A percentile compares a stretch with the other conserved stretches of the same genome.
These are phyloP conservation scores for Podospora anserina DNA, from an alignment of 495 filamentous ascomycete genomes.

Conservation along the genomic window DNA sequence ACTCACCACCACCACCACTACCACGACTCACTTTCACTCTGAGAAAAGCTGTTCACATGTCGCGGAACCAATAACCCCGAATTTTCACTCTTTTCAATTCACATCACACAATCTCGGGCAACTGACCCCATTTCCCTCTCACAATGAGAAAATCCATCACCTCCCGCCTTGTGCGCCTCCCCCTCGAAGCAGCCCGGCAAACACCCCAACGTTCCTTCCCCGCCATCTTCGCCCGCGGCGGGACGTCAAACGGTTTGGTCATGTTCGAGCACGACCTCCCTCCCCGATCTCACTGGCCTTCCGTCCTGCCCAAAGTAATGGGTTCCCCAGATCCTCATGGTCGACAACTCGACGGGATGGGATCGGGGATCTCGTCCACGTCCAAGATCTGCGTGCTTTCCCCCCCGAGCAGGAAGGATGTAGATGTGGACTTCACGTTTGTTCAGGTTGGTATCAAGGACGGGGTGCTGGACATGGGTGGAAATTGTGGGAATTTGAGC, in stretches of 20 bases:
- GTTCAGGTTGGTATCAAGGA: constrained; percentile 62
- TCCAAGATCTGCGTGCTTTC: constrained; percentile 69
- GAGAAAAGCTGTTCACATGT: background rate
- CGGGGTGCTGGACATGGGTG: constrained; percentile 57
- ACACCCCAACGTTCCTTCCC: constrained; percentile 39
- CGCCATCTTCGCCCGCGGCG: constrained; percentile 69
- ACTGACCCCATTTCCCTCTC: too few species aligned
- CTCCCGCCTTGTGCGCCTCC: background rate
- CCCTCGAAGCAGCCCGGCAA: background rate
- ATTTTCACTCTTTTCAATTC: background rate
- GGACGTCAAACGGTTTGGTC: constrained; percentile 68
- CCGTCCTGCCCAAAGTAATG: constrained; percentile 60
- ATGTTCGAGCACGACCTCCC: constrained; percentile 48
- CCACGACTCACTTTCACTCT: background rate
- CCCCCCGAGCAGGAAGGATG: constrained; percentile 43
- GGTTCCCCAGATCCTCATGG: constrained; percentile 67
- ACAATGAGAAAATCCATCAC: background rate
- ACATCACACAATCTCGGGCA: background rate
- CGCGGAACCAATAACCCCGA: background rate
- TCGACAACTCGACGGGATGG: constrained; percentile 69
- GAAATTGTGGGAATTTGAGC: constrained; percentile 75
- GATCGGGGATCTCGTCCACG: constrained; percentile 65
- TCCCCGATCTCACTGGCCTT: constrained; percentile 47
- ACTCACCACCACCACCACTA: background rate
- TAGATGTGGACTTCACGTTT: constrained; percentile 72